Evolutionary conservation across 331 rosid species (phyloP).

Genomic region (Malus hybrid): DNA sequence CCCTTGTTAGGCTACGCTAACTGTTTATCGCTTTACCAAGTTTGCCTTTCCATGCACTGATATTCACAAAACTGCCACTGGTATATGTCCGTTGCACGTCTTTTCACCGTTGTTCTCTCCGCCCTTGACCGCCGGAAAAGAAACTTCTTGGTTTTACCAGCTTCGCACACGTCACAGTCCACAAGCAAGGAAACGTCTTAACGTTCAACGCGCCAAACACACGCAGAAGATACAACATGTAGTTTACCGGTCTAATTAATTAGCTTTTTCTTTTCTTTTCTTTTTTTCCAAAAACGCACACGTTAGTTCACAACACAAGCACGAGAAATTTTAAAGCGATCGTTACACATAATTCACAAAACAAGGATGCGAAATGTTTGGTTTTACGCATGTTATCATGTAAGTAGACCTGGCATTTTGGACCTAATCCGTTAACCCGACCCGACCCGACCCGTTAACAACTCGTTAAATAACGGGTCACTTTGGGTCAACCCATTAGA

Average conservation of each 20-base stretch:
- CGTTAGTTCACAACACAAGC: too few species aligned
- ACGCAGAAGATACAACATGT: not conserved
- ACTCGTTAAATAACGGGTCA: too few species aligned
- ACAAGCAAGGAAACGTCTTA: not conserved
- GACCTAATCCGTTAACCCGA: too few species aligned
- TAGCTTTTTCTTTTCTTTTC: accelerated
- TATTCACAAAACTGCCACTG: not conserved
- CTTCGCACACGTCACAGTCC: not conserved
- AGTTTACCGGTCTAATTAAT: not conserved
- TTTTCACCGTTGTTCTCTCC: not conserved
- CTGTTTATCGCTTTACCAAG: not conserved
- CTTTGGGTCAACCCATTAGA: too few species aligned
- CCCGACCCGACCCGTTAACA: too few species aligned
- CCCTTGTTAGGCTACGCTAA: not conserved
- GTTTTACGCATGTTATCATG: too few species aligned
- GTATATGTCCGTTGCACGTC: not conserved
- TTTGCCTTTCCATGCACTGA: not conserved
- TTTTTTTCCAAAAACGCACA: too few species aligned
- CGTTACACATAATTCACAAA: too few species aligned
- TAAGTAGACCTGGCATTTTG: too few species aligned
- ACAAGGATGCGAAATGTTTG: too few species aligned
- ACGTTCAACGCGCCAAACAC: not conserved
- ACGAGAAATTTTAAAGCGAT: too few species aligned
- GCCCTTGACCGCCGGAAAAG: not conserved
- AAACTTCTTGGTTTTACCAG: not conserved